Evolutionary conservation across 148 eudicot genomes (phyloP).

Genomic region (Fagopyrum esculentum): DNA sequence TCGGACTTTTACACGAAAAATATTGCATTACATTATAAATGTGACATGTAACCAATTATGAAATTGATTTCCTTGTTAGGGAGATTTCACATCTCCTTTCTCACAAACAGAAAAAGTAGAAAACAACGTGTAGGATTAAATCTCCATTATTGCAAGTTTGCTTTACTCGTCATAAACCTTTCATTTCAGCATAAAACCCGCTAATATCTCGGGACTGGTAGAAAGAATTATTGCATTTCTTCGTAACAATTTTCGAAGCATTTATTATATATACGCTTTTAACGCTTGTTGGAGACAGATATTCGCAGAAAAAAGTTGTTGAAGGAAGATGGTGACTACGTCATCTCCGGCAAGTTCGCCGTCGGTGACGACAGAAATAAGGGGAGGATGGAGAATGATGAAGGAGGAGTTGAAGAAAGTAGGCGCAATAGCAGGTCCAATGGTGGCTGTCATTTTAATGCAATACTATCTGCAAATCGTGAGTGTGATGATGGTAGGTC

Average conservation of each 20-base stretch:
- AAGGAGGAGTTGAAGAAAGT: slow-evolving; percentile 27
- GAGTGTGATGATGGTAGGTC: slow-evolving; percentile 33
- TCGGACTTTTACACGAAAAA: neutral
- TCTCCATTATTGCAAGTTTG: neutral
- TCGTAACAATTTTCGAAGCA: neutral
- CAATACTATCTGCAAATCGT: slow-evolving; percentile 28
- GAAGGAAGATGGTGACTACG: neutral
- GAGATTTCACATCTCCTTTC: neutral
- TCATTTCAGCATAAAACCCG: neutral
- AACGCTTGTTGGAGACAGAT: neutral
- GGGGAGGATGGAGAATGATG: neutral
- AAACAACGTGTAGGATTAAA: neutral
- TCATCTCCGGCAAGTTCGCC: neutral
- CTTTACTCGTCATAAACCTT: neutral
- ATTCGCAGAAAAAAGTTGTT: neutral
- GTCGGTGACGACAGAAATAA: slow-evolving; percentile 14
- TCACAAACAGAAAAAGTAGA: neutral
- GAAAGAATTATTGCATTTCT: neutral
- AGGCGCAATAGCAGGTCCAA: slow-evolving; percentile 26
- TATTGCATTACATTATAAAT: neutral
- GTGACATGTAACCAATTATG: neutral
- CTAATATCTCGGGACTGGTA: neutral
- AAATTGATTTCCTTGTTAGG: neutral
- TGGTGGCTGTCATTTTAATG: slow-evolving; percentile 28
- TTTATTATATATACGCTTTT: neutral